phyloP scores from a whole-genome alignment of 192 early-diverging fungal genomes.

The Coemansia javaensis region DNA sequence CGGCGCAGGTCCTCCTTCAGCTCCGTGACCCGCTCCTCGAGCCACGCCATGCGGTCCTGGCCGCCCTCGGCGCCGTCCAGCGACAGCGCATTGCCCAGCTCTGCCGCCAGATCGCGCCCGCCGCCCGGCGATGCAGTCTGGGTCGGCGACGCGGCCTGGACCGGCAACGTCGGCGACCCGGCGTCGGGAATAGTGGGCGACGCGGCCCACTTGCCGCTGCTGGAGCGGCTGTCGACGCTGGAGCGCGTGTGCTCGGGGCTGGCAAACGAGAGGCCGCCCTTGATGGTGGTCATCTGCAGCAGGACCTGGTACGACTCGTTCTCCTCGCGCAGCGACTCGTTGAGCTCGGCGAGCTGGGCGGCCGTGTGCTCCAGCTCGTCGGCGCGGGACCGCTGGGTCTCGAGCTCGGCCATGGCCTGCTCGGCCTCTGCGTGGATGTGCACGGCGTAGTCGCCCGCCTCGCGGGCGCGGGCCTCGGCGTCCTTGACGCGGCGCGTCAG shows the following conservation, averaged over 20 bases:
- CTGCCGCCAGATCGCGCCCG: slow-evolving; percentile 41
- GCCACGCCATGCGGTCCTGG: slow-evolving; percentile 13
- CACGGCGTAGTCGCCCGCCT: slow-evolving; percentile 19
- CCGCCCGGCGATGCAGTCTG: slow-evolving; percentile 3
- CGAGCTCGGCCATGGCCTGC: slow-evolving; percentile 17
- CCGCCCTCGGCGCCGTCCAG: slow-evolving; percentile 2
- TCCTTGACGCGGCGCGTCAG: slow-evolving; percentile 30
- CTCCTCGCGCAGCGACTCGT: slow-evolving; percentile 68
- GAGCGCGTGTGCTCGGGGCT: slow-evolving; percentile 29
- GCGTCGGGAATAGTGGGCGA: slow-evolving; percentile 17
- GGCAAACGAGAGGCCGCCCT: slow-evolving; percentile 64
- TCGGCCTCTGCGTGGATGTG: slow-evolving; percentile 24
- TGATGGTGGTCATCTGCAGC: slow-evolving; percentile 75
- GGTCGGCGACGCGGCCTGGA: slow-evolving; percentile 1
- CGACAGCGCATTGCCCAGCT: slow-evolving; percentile 36
- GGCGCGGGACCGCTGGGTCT: slow-evolving; percentile 13
- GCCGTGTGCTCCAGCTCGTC: slow-evolving; percentile 56
- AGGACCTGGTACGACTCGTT: slow-evolving; percentile 78
- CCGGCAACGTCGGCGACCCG: neutral
- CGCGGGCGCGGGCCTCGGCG: slow-evolving; percentile 28
- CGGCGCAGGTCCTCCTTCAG: slow-evolving; percentile 46
- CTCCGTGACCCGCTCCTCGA: slow-evolving; percentile 41
- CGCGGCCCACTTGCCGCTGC: slow-evolving; percentile 26
- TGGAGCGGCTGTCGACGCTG: slow-evolving; percentile 45
- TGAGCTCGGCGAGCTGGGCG: slow-evolving; percentile 60